Conservation (phyloP, 257 asterid species). For the Linderniella brevidens region DNA sequence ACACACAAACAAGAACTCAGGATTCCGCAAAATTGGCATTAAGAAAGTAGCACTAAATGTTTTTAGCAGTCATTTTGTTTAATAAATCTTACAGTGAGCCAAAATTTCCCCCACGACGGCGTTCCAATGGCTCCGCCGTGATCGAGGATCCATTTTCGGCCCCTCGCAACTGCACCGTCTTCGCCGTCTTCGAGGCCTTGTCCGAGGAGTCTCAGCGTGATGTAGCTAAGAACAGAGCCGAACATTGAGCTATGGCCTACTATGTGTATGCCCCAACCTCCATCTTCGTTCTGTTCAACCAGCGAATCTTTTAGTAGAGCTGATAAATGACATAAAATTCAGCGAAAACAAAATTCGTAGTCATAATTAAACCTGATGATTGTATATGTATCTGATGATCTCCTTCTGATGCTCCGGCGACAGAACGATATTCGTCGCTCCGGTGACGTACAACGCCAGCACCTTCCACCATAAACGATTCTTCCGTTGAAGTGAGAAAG, state of each 20-base stretch:
- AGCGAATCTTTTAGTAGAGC: not conserved
- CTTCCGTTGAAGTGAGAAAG: not conserved
- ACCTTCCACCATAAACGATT: slow-evolving; percentile 1
- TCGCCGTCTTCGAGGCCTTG: slow-evolving; percentile 40
- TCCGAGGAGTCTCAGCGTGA: slow-evolving; percentile 55
- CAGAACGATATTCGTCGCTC: slow-evolving; percentile 10
- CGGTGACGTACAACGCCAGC: slow-evolving; percentile 12
- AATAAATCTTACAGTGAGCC: slow-evolving; percentile 37
- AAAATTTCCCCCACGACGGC: slow-evolving; percentile 82
- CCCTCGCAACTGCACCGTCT: slow-evolving; percentile 34
- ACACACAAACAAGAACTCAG: not conserved
- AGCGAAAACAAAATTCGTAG: not conserved
- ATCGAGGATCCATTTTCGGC: slow-evolving; percentile 71
- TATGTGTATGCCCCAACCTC: slow-evolving; percentile 80
- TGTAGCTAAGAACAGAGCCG: slow-evolving; percentile 46
- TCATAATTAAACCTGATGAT: slow-evolving; percentile 12
- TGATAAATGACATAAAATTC: no score
- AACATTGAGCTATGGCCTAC: slow-evolving; percentile 77
- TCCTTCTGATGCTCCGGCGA: slow-evolving; percentile 14
- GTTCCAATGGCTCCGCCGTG: slow-evolving; percentile 50
- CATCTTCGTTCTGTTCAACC: slow-evolving; percentile 41
- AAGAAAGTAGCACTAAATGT: no score
- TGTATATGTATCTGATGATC: slow-evolving; percentile 15
- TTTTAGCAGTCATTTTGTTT: slow-evolving; percentile 6
- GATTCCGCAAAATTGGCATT: no score